A percentile compares a stretch with the other conserved stretches of the same genome.
These are phyloP conservation scores for Blastocystis sp. DNA, from an alignment of 352 stramenopile genomes.

Conservation along the genomic window DNA sequence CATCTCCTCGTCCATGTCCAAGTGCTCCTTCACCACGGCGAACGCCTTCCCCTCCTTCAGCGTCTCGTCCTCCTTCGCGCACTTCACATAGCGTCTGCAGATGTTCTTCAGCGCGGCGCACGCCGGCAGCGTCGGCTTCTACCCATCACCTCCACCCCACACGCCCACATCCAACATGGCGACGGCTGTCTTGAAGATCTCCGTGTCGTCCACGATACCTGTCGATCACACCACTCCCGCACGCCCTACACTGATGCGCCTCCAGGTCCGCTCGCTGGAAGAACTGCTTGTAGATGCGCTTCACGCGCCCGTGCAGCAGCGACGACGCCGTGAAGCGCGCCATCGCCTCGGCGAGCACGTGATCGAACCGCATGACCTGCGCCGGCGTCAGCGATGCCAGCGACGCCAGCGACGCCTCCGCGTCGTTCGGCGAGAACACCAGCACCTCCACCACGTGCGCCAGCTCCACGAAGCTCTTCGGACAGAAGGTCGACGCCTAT, in stretches of 20 bases:
- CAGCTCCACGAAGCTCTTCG: background rate
- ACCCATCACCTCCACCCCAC: background rate
- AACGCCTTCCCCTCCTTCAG: conserved; percentile 1
- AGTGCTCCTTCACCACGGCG: conserved; percentile 9
- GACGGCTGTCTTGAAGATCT: background rate
- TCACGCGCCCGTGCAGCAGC: conserved; percentile 50
- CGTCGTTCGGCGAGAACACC: background rate
- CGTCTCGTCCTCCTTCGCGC: conserved; percentile 10
- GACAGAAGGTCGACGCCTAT: conserved; percentile 2
- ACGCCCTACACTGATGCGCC: background rate
- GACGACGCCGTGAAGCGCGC: background rate
- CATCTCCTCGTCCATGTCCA: conserved; percentile 8
- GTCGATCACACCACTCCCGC: background rate
- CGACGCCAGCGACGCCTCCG: background rate
- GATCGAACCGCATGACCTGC: background rate
- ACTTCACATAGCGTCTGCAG: conserved; percentile 26
- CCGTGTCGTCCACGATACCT: conserved; percentile 14
- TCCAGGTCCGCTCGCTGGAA: background rate
- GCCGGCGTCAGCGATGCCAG: background rate
- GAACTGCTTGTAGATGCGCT: conserved; percentile 33
- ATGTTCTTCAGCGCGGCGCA: conserved; percentile 48
- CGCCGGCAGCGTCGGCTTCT: conserved; percentile 26
- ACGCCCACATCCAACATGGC: background rate
- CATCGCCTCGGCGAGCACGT: background rate
- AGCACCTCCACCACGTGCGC: background rate